Base-by-base conservation (phyloP, 2,329 filamentous ascomycete genomes). In the Colletotrichum sp. region DNA sequence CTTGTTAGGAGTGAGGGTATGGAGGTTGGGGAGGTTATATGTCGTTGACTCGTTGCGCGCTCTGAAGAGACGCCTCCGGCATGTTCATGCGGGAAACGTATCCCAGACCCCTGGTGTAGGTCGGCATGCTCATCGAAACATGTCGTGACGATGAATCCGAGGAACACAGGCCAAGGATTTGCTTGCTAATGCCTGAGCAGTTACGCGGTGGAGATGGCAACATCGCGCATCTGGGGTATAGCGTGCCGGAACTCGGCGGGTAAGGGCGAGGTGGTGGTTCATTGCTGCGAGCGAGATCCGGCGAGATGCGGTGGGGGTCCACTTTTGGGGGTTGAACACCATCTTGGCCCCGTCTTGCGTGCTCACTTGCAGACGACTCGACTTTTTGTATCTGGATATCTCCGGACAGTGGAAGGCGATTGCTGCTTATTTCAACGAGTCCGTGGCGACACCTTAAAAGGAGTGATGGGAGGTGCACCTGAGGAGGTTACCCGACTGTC, bases 331-430 rank as follows among this genome's bases (percentile, higher is more conserved):
- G 43, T 12, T 28, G 61, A 66, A 74, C 72, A 71, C 34, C 72
- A 74, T 66, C 60, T 61, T 32, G 48, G 60, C 72, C 48, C 67
- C 28, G 67, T 71, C 67, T 71, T 74, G 72, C 67, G 60, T 74
- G 72, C 60, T 74, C 34, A 43, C n/a, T 36, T 32, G 36, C 55
- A 24, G 55, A 24, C 24, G 55, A 28, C 21, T 28, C 24, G 9
- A 59, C 55, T 26, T 59, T 59, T 10, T 36, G 4, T 2, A 1
- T 7, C 18, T 24, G 18, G 5, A n/a, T 34, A 9, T 34, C 9
- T 34, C 28, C 60, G 30, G 3, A 6, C n/a, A 6, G 43, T 48
- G n/a, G 18, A 43, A 43, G 39, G 9, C 1, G 7, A 3, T 7
- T 28, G 13, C 24, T 34, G 9, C 34, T 63, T 5, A 5, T 65